These are phyloP conservation scores for Oryza coarctata DNA, from an alignment of 176 grass and related monocot species.

Conservation along the genomic window DNA sequence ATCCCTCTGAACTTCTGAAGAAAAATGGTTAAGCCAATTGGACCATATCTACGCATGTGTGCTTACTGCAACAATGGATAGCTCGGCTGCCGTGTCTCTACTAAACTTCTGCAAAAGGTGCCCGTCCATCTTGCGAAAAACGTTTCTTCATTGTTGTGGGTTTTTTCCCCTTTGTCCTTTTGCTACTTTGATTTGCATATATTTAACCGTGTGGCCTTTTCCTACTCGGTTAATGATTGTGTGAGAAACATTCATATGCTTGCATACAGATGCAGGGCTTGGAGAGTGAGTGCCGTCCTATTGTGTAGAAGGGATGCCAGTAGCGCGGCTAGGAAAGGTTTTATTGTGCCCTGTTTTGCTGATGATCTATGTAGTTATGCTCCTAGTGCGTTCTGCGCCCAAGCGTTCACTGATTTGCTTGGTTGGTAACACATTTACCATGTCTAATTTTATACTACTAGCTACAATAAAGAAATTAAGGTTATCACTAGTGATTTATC, in stretches of 20 bases:
- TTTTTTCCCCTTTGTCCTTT: not conserved
- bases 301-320: not conserved
- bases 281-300: conserved; percentile 34
- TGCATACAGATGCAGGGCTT: not conserved
- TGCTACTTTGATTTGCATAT: not conserved
- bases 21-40: not conserved
- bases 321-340: conserved; percentile 50
- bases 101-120: not conserved
- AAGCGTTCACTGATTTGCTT: not conserved
- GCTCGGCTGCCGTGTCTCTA: not conserved
- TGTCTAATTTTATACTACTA: not conserved
- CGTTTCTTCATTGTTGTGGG: not conserved
- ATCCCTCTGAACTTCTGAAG: not conserved
- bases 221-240: conserved; percentile 26
- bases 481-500: not conserved
- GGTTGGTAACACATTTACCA: not conserved
- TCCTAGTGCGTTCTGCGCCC: not conserved
- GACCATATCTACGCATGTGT: not conserved
- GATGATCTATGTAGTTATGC: conserved; percentile 5
- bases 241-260: not conserved
- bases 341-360: conserved; percentile 20
- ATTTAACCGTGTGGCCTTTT: conserved; percentile 12
- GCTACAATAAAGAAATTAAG: not conserved
- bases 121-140: conserved; percentile 30
- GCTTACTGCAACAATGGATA: conserved; percentile 6